Conservation (phyloP, 768 basidiomycete genomes). For the Termitomyces sp. region DNA sequence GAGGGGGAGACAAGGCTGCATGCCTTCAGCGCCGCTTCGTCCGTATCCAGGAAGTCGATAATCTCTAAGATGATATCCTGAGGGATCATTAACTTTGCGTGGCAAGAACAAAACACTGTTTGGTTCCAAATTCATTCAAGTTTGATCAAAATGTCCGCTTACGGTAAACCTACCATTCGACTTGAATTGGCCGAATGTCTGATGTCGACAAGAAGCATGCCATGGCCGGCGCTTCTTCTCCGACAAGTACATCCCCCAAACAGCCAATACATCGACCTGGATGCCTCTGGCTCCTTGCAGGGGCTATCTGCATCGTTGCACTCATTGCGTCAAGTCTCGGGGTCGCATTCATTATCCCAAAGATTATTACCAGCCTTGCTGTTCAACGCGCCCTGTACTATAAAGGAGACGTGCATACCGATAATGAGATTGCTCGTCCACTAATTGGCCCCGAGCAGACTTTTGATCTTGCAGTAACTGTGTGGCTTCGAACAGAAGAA, state of each 20-base stretch:
- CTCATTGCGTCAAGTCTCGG: constrained; percentile 4
- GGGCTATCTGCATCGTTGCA: not conserved
- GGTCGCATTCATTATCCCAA: not conserved
- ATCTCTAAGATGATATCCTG: not conserved
- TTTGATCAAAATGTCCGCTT: not conserved
- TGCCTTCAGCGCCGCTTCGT: not conserved
- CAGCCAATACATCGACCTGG: constrained; percentile 7
- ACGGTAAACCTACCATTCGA: no score
- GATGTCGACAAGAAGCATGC: not conserved
- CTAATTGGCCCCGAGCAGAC: constrained; percentile 12
- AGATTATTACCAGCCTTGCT: not conserved
- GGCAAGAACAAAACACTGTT: not conserved
- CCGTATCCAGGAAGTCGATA: not conserved
- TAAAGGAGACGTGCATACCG: not conserved
- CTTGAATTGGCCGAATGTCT: not conserved
- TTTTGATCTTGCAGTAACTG: constrained; percentile 18
- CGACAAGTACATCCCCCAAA: not conserved
- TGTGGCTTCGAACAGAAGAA: constrained; percentile 12
- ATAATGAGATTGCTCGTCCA: constrained; percentile 9
- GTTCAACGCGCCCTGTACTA: constrained; percentile 12
- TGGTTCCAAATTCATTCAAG: not conserved
- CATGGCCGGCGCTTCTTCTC: not conserved
- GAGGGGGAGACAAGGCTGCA: not conserved
- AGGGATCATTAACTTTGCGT: not conserved
- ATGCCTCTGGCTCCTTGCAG: constrained; percentile 10